Conservation (phyloP, 208 protist species). For the Blastocrithidia nonstop region DNA sequence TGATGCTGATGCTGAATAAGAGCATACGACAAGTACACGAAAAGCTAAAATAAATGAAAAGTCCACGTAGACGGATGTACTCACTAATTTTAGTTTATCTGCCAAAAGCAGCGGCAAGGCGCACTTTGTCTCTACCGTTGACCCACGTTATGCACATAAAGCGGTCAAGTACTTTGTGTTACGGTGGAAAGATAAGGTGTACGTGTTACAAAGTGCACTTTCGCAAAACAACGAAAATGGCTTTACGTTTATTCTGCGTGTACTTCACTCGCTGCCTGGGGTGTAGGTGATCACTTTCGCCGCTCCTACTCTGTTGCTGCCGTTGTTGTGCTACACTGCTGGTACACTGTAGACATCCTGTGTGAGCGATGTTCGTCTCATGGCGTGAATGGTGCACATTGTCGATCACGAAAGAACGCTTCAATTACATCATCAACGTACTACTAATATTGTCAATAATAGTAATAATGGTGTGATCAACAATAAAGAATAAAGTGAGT, state of each 20-base stretch:
- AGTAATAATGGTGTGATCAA: not conserved
- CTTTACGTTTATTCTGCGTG: slow-evolving; percentile 37
- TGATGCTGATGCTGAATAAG: too few species aligned
- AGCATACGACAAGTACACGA: too few species aligned
- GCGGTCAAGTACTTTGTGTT: slow-evolving; percentile 25
- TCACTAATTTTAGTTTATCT: slow-evolving; percentile 13
- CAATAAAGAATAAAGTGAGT: not conserved
- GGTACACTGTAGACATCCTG: slow-evolving; percentile 42
- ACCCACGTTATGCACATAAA: slow-evolving; percentile 17
- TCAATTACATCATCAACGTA: not conserved
- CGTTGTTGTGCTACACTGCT: slow-evolving; percentile 28
- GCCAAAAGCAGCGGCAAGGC: slow-evolving; percentile 8
- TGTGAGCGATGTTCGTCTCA: slow-evolving; percentile 68
- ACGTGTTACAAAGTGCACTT: slow-evolving; percentile 18
- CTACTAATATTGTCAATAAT: not conserved
- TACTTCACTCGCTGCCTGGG: slow-evolving; percentile 46
- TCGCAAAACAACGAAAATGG: slow-evolving; percentile 8
- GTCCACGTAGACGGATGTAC: too few species aligned
- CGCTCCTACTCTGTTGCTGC: slow-evolving; percentile 46
- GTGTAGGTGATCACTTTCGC: slow-evolving; percentile 83
- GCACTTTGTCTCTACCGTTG: slow-evolving; percentile 8
- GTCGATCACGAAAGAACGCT: not conserved
- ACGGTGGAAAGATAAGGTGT: slow-evolving; percentile 66
- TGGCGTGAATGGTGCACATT: slow-evolving; percentile 64
- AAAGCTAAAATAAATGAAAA: too few species aligned